These are phyloP conservation scores for Lolium perenne DNA, from an alignment of 176 grass and related monocot species.

Conservation along the genomic window DNA sequence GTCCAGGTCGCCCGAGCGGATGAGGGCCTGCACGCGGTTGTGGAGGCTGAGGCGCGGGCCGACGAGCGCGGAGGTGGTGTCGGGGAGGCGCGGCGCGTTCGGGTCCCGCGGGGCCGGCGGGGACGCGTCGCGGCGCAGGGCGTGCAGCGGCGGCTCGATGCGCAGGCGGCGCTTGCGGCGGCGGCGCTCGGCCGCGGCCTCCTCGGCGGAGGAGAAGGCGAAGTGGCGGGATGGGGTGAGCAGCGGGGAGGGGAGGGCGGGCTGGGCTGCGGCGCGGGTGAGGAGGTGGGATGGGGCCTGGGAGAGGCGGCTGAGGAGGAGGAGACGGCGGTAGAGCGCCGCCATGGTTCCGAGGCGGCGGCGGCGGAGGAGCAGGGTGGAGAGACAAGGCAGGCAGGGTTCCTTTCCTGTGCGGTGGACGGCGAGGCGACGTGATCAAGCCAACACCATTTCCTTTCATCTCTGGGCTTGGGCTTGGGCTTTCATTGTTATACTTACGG, in stretches of 20 bases:
- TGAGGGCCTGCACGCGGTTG: slow-evolving; percentile 58
- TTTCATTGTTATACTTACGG: too few relatives aligned
- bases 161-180: slow-evolving; percentile 66
- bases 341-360: slow-evolving; percentile 17
- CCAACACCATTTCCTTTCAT: neutral
- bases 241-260: neutral
- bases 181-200: slow-evolving; percentile 58
- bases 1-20: slow-evolving; percentile 62
- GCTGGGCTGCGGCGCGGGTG: neutral
- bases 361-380: neutral
- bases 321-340: slow-evolving; percentile 13
- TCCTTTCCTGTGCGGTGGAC: neutral
- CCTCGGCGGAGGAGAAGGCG: slow-evolving; percentile 45
- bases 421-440: neutral
- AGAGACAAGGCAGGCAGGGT: neutral
- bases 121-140: slow-evolving; percentile 40
- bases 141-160: slow-evolving; percentile 66
- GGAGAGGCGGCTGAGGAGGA: slow-evolving; percentile 10
- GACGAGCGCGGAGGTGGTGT: slow-evolving; percentile 57
- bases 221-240: neutral
- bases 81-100: slow-evolving; percentile 48
- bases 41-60: slow-evolving; percentile 61
- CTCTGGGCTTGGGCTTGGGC: neutral
- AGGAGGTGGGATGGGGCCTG: neutral
- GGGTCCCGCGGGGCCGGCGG: slow-evolving; percentile 37